Conservation (phyloP, 495 filamentous ascomycete genomes). For the Podospora tetraspora region DNA sequence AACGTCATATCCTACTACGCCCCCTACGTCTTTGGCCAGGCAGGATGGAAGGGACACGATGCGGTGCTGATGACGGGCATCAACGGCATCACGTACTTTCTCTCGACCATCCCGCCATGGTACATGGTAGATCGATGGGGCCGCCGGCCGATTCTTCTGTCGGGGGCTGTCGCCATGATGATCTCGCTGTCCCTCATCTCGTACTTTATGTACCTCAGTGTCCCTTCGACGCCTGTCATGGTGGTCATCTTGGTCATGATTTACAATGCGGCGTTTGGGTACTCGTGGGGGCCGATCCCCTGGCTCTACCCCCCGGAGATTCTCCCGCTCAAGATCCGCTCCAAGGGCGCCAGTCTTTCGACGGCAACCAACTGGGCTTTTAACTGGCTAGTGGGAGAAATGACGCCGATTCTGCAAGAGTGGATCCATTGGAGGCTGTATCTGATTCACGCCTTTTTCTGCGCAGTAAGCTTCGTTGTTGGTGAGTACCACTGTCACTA, state of each 20-base stretch:
- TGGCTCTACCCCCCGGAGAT: slow-evolving; percentile 99
- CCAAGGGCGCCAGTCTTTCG: slow-evolving; percentile 94
- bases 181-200: slow-evolving; percentile 87
- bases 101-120: slow-evolving; percentile 92
- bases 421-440: slow-evolving; percentile 90
- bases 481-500: slow-evolving; percentile 54
- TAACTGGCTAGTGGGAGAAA: slow-evolving; percentile 93
- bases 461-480: slow-evolving; percentile 90
- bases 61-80: slow-evolving; percentile 97
- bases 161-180: slow-evolving; percentile 85
- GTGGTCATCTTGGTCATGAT: slow-evolving; percentile 96
- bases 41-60: slow-evolving; percentile 83
- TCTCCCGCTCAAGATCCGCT: slow-evolving; percentile 90
- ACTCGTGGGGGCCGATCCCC: slow-evolving; percentile 97
- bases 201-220: slow-evolving; percentile 89
- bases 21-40: slow-evolving; percentile 91
- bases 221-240: slow-evolving; percentile 66
- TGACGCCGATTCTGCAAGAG: slow-evolving; percentile 89
- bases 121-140: slow-evolving; percentile 94
- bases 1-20: slow-evolving; percentile 99
- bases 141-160: slow-evolving; percentile 81
- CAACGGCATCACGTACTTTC: slow-evolving; percentile 86
- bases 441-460: slow-evolving; percentile 94
- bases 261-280: slow-evolving; percentile 96
- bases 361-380: slow-evolving; percentile 98